Base-by-base conservation (phyloP, 306 rosid genomes). In the Corylus americana region DNA sequence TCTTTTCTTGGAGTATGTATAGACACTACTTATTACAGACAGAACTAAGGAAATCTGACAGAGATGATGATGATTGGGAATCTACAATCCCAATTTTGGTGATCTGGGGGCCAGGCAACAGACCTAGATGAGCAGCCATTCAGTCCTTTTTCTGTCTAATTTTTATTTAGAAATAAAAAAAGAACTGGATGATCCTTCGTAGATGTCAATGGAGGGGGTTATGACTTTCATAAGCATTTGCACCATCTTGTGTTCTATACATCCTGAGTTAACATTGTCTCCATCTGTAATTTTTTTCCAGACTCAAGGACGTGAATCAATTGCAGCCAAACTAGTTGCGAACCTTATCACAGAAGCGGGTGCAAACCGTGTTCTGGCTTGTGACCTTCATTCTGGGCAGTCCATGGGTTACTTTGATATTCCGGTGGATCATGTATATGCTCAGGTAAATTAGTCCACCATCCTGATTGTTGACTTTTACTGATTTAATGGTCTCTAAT, bases 321-420 rank as follows among this genome's bases (percentile, higher is more conserved):
- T 95, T 91, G 98, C 99, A 1, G 99, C 99, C 55, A 95, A 95
- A 83, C 91, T 95, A 85, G 98, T 89, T 79, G 92, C 99, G 17
- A 95, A 95, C 83, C 92, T 95, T 66, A 89, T 95, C 78, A 95
- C 99, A 20, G 89, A 90, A 85, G 99, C 99, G 70, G 99, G 99
- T 77, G 99, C 99, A 27, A 90, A 91, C 63, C 96, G 99, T 66
- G 97, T 95, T 79, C 99, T 95, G 74, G 97, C 98, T 84, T 93
- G 99, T 73, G 99, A 95, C 85, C 96, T 95, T 87, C 99, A 95
- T 83, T 95, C 99, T 9, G 99, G 99, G 85, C 99, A 95, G 84
- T 89, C 99, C 73, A 84, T 95, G 91, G 99, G 99, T 66, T 95
- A 95, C 87, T 95, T 95, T 87, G 99, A 95, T 85, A 95, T 95